Evolutionary conservation across 2,329 filamentous ascomycete genomes (phyloP).

Genomic region (Botrytis hyacinthi): DNA sequence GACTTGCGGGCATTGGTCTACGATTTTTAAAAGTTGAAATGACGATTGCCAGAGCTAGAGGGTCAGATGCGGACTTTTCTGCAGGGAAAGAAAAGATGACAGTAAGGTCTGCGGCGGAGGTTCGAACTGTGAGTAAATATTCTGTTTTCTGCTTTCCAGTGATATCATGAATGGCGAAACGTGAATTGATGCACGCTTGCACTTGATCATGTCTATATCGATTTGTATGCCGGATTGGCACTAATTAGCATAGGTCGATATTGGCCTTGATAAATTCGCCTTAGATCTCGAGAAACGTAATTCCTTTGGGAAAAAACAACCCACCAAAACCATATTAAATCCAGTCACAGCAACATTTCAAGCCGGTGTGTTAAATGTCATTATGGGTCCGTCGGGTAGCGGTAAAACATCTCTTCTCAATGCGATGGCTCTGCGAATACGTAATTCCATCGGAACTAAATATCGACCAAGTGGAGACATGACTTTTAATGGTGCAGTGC

Average conservation of each 20-base stretch:
- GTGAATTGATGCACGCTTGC: neutral
- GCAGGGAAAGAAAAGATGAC: constrained; percentile 69
- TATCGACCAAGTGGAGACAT: constrained; percentile 63
- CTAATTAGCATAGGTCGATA: constrained; percentile 49
- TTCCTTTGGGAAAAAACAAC: constrained; percentile 50
- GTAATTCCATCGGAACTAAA: constrained; percentile 58
- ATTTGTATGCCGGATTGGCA: neutral
- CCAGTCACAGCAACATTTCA: constrained; percentile 66
- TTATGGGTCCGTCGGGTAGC: constrained; percentile 77
- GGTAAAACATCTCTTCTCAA: constrained; percentile 76
- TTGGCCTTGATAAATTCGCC: constrained; percentile 62
- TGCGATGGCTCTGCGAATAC: constrained; percentile 66
- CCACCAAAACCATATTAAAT: constrained; percentile 60
- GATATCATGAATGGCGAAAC: neutral
- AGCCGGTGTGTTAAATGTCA: constrained; percentile 68
- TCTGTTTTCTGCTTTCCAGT: neutral
- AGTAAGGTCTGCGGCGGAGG: constrained; percentile 50
- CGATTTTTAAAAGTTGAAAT: constrained; percentile 66
- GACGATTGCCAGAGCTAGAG: constrained; percentile 62
- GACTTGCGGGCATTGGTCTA: constrained; percentile 59
- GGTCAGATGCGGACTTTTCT: constrained; percentile 58
- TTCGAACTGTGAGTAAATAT: constrained; percentile 44
- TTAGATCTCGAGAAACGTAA: constrained; percentile 63
- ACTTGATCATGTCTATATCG: neutral
- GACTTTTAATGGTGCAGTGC: constrained; percentile 66